Base-by-base conservation (phyloP, 2,329 filamentous ascomycete genomes). In the Tolypocladium amazonense region DNA sequence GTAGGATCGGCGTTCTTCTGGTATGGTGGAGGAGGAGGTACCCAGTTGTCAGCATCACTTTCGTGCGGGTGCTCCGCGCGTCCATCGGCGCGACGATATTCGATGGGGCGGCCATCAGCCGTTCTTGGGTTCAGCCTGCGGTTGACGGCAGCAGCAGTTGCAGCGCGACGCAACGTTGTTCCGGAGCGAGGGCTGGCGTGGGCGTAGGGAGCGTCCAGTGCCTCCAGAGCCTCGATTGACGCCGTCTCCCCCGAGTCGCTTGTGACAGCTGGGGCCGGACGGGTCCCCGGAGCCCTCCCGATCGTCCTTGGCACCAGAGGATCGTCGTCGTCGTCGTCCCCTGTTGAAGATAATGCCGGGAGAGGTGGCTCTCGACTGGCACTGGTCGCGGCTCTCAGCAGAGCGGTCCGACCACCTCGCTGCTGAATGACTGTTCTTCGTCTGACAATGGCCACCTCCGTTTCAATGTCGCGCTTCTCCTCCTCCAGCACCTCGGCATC, bases 1-100 rank as follows among this genome's bases (percentile, higher is more conserved):
- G 77, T 78, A 0, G 82, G 82, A 56, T 84, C 82, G 0, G 88
- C 85, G 0, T 88, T 85, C 59, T 84, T 82, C 47, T 86, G 84
- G 66, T 95, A 95, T 1, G 89, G 89, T 3, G 90, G 90, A 11
- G 90, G 90, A 6, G 90, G 90, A 6, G 90, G 89, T 5, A 92
- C 88, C 90, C 90, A 95, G 66, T 92, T 90, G 67, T 94, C 90
- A 4, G 90, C 89, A 70, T 94, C 90, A 63, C 89, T 93, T 72
- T 94, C 90, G 71, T 94, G 89, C 4, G 90, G 90, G 65, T 91
- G 81, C 67, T 92, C 88, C 50, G 83, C 79, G 50, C 86, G 80
- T 8, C 87, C 86, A 71, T 90, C 87, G 18, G 88, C 87, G 54
- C 87, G 82, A 53, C 86, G 82, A 68, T 88, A 89, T 65, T 86